Conservation (phyloP, 495 filamentous ascomycete genomes). For the Penicillium fimorum region DNA sequence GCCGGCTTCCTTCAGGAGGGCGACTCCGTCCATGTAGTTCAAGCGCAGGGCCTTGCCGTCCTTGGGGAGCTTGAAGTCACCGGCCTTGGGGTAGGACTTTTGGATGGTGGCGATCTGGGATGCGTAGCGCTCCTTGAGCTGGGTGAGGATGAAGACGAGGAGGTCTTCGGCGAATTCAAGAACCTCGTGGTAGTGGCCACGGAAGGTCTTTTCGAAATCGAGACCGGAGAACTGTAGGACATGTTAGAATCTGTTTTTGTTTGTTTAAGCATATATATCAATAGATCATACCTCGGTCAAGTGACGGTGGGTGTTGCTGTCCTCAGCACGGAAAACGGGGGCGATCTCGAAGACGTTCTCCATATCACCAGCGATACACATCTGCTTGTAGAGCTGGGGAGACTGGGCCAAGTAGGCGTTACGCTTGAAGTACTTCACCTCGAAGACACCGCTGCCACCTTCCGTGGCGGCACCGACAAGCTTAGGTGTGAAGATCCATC, state of each 20-base stretch:
- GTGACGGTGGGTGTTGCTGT: constrained; percentile 93
- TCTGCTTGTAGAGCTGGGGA: constrained; percentile 95
- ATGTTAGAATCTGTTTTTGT: constrained; percentile 31
- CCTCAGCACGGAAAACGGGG: constrained; percentile 93
- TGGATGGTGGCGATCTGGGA: constrained; percentile 67
- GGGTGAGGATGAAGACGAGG: constrained; percentile 83
- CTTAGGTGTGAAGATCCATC: constrained; percentile 86
- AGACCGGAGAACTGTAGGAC: constrained; percentile 74
- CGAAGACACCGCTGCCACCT: constrained; percentile 91
- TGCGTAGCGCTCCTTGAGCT: constrained; percentile 65
- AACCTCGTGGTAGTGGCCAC: constrained; percentile 85
- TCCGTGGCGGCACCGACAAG: constrained; percentile 89
- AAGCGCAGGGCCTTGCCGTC: constrained; percentile 76
- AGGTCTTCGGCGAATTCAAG: constrained; percentile 76
- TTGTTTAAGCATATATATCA: constrained; percentile 46
- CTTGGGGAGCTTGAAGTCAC: constrained; percentile 56
- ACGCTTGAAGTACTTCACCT: constrained; percentile 84
- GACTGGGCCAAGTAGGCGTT: constrained; percentile 87
- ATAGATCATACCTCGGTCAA: constrained; percentile 69
- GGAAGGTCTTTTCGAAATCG: constrained; percentile 96
- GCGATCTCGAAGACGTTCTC: constrained; percentile 87
- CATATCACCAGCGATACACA: constrained; percentile 90
- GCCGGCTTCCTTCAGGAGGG: constrained; percentile 75
- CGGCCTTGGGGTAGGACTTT: constrained; percentile 56
- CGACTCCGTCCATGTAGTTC: constrained; percentile 82